Evolutionary conservation across 2,329 filamentous ascomycete species (phyloP).

Genomic region (Aspergillus chevalieri): DNA sequence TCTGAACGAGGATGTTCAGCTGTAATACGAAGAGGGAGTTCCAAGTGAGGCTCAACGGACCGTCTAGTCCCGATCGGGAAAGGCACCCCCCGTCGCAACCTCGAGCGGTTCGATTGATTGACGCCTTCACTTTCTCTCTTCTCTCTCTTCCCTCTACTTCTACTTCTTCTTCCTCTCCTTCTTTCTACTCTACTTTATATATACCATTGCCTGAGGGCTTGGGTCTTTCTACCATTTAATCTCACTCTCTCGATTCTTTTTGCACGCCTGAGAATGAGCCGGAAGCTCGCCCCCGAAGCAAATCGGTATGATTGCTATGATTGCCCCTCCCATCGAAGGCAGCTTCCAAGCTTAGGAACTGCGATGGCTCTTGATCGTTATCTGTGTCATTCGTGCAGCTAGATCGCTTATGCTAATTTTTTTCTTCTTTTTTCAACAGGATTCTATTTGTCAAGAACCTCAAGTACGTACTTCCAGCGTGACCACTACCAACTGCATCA

Average conservation of each 20-base stretch:
- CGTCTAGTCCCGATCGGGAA: constrained; percentile 18
- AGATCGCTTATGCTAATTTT: neutral
- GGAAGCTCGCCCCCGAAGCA: constrained; percentile 97
- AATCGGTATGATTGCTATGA: constrained; percentile 66
- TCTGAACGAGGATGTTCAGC: neutral
- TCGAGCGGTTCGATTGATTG: constrained; percentile 22
- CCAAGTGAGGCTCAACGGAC: constrained; percentile 14
- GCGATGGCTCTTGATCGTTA: neutral
- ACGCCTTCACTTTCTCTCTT: constrained; percentile 13
- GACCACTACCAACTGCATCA: neutral
- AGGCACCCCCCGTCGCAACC: constrained; percentile 15
- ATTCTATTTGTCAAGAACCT: constrained; percentile 99
- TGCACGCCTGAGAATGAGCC: constrained; percentile 36
- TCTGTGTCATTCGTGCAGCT: neutral
- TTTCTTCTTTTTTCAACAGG: constrained; percentile 46
- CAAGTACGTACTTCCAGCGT: constrained; percentile 55
- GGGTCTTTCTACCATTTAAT: constrained; percentile 10
- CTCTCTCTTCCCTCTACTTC: constrained; percentile 6
- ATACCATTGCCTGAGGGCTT: constrained; percentile 5
- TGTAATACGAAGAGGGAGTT: neutral
- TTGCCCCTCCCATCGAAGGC: constrained; percentile 20
- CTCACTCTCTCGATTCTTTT: constrained; percentile 12
- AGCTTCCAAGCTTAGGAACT: constrained; percentile 10
- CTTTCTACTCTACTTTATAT: constrained; percentile 1
- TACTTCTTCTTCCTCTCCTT: constrained; percentile 2